Conservation (phyloP, 2,329 filamentous ascomycete genomes). For the Aspergillus caelatus region DNA sequence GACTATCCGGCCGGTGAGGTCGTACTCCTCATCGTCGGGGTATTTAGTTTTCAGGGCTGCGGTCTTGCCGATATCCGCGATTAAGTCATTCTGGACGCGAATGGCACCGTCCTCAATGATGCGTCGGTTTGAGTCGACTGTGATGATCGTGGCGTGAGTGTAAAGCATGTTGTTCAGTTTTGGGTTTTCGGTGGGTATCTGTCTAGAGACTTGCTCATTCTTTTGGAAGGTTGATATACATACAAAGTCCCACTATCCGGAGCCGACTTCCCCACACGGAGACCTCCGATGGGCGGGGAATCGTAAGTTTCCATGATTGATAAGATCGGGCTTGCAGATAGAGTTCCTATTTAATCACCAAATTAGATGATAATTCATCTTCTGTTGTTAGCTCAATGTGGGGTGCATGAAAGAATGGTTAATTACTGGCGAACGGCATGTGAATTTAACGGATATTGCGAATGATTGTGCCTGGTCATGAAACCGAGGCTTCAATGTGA, state of each 20-base stretch:
- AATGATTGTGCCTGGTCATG: too few relatives aligned
- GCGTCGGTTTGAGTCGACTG: conserved; percentile 49
- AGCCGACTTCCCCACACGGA: background rate
- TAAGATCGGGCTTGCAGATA: background rate
- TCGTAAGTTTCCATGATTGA: background rate
- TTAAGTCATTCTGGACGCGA: conserved; percentile 43
- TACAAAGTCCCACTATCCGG: background rate
- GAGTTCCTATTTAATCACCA: background rate
- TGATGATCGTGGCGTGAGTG: conserved; percentile 56
- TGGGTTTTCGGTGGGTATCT: background rate
- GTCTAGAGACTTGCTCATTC: background rate
- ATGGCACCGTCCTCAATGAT: conserved; percentile 54
- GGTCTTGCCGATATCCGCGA: conserved; percentile 50
- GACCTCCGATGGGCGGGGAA: background rate
- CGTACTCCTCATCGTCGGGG: conserved; percentile 30
- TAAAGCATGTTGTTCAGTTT: conserved; percentile 43
- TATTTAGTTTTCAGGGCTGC: conserved; percentile 33
- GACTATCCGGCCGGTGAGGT: conserved; percentile 48
- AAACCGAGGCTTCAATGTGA: too few relatives aligned
- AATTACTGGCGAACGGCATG: background rate
- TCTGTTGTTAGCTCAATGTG: background rate
- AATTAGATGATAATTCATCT: background rate
- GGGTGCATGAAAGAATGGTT: background rate
- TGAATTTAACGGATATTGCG: too few relatives aligned
- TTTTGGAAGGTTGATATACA: background rate